Evolutionary conservation across 2,329 filamentous ascomycete species (phyloP), one percentile per base, ranked within the genome.

Genomic region (Colletotrichum cereale): DNA sequence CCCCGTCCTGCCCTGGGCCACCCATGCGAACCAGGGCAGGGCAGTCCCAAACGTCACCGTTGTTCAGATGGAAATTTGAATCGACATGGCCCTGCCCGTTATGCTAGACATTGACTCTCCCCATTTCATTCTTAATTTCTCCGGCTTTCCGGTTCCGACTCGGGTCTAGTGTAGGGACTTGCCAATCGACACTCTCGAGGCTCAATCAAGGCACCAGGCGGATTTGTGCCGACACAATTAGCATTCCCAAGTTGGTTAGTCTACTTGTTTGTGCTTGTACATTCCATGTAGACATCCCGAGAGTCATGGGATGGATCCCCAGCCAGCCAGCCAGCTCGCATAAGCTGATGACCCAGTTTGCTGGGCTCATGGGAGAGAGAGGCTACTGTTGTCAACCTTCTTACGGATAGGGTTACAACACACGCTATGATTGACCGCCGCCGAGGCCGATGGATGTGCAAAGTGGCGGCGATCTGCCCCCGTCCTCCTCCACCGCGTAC

Each of bases 41-140:
- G 44, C 55, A 47, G n/a, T 70, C 21, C 50, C 34, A 57, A 56
- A 67, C 57, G 57, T 67, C 64, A 67, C 68, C 68, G 52, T 71
- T 67, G 66, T 67, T 67, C 68, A 58, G 68, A 71, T 62, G 68
- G 64, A 50, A 21, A 34, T 52, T 26, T 31, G 38, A 66, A 55
- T 56, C 67, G 53, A 56, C 47, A 34, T 70, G 67, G 55, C 62
- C 55, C 62, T 52, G 62, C 48, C 48, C 53, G 56, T 60, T 60
- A n/a, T 38, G 63, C 62, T 62, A 50, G 50, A 62, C 56, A 36
- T 24, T 62, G 26, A 42, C 52, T 56, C 34, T 36, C 18, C 48
- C 57, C 2, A 40, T 24, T n/a, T n/a, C 38, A 31, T 36, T 67
- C 21, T 67, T 16, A 42, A 36, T 36, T 36, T 26, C 40, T 62